Base-by-base conservation (phyloP, 768 basidiomycete genomes). In the Amanita rimosa region DNA sequence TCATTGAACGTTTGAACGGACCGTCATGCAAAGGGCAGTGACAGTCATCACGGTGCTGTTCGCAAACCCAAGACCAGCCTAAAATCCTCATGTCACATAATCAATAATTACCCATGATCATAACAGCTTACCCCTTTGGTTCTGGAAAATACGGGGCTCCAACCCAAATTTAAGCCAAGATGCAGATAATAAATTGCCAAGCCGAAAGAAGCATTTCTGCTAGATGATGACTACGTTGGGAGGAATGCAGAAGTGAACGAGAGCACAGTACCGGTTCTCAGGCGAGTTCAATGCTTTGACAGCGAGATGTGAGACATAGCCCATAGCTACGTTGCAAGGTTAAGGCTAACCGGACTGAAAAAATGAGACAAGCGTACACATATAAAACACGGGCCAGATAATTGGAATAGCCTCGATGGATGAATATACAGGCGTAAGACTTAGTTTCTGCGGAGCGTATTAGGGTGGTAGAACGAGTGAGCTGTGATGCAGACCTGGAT, bases 71-170 rank as follows among this genome's bases (percentile, higher is more conserved):
- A 71, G 49, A 13, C 73, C 75, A 47, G 72, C 67, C 75, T 84
- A 46, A 37, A 38, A 34, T 16, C 7, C 22, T 4, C 13, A 9
- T 37, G 11, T 37, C 29, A 19, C n/a, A 16, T 13, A 34, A 6
- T n/a, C 10, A n/a, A 3, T 13, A n/a, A n/a, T 35, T 13, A 5
- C 2, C 33, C 13, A 21, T 17, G 41, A 7, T 4, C 9, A 8
- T 3, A 50, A 38, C 13, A 6, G 54, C 64, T 31, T 52, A 72
- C 77, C 57, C 67, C 59, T 52, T 72, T 75, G 21, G 60, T 61
- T 31, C 66, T 71, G 54, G 84, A 84, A 68, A 83, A 83, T 17
- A 83, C 57, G 5, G 80, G 79, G n/a, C 70, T 73, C 81, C 81
- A 84, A 8, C 71, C 53, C 43, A 73, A 60, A 62, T 83, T 84